phyloP scores from a whole-genome alignment of 2,329 filamentous ascomycete genomes.

The Cladophialophora exuberans region DNA sequence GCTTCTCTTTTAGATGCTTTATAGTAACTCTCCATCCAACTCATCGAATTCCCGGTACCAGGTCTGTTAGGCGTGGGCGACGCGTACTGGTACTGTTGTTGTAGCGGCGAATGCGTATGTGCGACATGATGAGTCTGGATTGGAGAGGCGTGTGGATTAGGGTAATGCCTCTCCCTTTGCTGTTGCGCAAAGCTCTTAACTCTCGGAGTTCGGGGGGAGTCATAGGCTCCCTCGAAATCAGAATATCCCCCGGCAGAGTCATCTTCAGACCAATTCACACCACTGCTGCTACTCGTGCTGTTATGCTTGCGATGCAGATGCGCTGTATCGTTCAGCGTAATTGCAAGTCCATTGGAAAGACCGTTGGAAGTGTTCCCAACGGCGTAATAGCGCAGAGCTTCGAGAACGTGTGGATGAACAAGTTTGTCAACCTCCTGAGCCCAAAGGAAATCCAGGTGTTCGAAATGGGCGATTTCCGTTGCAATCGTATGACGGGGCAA shows the following conservation, averaged over 20 bases:
- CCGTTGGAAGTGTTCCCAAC: constrained; percentile 25
- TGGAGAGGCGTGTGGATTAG: background rate
- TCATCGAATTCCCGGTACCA: constrained; percentile 1
- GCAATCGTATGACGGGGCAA: constrained; percentile 82
- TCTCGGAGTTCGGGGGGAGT: constrained; percentile 24
- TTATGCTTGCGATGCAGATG: constrained; percentile 25
- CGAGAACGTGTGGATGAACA: constrained; percentile 90
- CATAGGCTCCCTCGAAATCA: constrained; percentile 30
- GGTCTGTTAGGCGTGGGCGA: constrained; percentile 4
- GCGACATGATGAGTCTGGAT: background rate
- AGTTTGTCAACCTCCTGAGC: constrained; percentile 79
- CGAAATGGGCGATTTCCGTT: constrained; percentile 86
- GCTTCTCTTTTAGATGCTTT: constrained; percentile 3
- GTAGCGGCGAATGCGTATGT: constrained; percentile 9
- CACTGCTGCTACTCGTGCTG: constrained; percentile 24
- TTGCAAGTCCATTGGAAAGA: constrained; percentile 24
- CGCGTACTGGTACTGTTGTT: constrained; percentile 9
- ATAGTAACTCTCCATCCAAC: constrained; percentile 9
- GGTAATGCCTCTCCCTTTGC: constrained; percentile 31
- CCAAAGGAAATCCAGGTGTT: constrained; percentile 97
- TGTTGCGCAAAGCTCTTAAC: constrained; percentile 32
- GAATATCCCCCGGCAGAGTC: constrained; percentile 30
- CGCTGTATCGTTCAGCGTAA: constrained; percentile 30
- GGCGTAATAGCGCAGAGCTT: constrained; percentile 74
- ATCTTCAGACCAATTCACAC: constrained; percentile 27